phyloP scores from a whole-genome alignment of 768 basidiomycete genomes.

The Dioszegia hungarica region DNA sequence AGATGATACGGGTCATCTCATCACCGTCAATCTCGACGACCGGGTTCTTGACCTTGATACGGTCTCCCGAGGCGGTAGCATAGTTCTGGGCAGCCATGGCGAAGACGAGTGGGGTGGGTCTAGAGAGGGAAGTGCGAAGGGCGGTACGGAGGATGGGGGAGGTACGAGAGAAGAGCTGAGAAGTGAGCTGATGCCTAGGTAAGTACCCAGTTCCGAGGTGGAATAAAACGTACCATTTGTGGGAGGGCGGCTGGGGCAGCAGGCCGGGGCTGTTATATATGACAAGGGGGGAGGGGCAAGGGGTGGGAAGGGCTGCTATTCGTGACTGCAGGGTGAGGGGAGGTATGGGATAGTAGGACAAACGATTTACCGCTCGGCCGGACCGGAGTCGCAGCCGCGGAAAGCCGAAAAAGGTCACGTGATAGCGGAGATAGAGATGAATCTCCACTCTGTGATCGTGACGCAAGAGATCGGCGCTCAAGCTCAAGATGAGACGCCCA shows the following conservation, averaged over 20 bases:
- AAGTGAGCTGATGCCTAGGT: background rate
- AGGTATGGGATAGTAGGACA: no score
- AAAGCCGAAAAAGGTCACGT: no score
- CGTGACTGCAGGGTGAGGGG: no score
- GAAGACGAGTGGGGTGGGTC: slow-evolving; percentile 7
- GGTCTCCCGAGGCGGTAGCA: slow-evolving; percentile 29
- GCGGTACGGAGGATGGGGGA: slow-evolving; percentile 3
- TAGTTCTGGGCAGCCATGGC: slow-evolving; percentile 24
- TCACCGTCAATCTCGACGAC: slow-evolving; percentile 94
- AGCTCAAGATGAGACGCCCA: background rate
- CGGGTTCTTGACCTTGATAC: slow-evolving; percentile 76
- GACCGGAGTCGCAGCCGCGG: no score
- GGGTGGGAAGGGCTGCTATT: background rate
- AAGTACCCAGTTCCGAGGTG: no score
- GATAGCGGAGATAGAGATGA: no score
- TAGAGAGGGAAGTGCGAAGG: background rate
- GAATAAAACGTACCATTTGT: background rate
- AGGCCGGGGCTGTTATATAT: background rate
- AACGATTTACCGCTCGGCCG: no score
- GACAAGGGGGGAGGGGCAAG: background rate
- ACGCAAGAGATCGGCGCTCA: no score
- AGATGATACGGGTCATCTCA: slow-evolving; percentile 99
- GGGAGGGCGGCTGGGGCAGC: slow-evolving; percentile 4
- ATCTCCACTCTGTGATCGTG: no score
- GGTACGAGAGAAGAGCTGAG: slow-evolving; percentile 16